A percentile compares a stretch with the other conserved stretches of the same genome.
phyloP scores from a whole-genome alignment of 495 filamentous ascomycete species.

The Podospora pseudoanserina region DNA sequence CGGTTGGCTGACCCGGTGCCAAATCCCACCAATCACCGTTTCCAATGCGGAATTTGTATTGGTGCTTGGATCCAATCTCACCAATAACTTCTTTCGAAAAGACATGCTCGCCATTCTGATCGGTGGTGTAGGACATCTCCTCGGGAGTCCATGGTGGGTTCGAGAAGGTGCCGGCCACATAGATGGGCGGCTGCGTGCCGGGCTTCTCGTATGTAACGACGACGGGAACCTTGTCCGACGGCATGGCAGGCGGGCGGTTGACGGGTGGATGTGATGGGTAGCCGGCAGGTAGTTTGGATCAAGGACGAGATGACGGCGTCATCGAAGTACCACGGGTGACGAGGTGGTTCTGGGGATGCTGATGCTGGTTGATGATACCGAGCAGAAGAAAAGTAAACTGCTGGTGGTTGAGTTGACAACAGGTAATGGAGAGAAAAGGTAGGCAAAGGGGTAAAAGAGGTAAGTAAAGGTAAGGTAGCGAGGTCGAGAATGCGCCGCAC shows the following conservation, averaged over 20 bases:
- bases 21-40: slow-evolving; percentile 62
- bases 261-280: slow-evolving; percentile 32
- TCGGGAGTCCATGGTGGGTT: slow-evolving; percentile 59
- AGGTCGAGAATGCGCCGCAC: not conserved
- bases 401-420: not conserved
- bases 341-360: not conserved
- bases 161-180: slow-evolving; percentile 62
- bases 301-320: slow-evolving; percentile 9
- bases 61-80: slow-evolving; percentile 48
- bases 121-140: slow-evolving; percentile 52
- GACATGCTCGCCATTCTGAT: slow-evolving; percentile 41
- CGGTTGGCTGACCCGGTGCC: slow-evolving; percentile 52
- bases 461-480: not conserved
- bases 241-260: slow-evolving; percentile 33
- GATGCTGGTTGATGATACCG: not conserved
- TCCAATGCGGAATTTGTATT: slow-evolving; percentile 69
- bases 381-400: not conserved
- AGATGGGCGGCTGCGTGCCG: slow-evolving; percentile 58
- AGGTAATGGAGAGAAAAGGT: not conserved
- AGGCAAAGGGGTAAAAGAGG: not conserved
- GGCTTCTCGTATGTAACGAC: slow-evolving; percentile 57
- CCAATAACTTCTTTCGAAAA: slow-evolving; percentile 48
- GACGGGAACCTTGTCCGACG: slow-evolving; percentile 38
- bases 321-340: slow-evolving; percentile 5
- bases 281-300: slow-evolving; percentile 7